phyloP scores from a whole-genome alignment of 1,139 yeast genomes.

The Yamadazyma blattariae region DNA sequence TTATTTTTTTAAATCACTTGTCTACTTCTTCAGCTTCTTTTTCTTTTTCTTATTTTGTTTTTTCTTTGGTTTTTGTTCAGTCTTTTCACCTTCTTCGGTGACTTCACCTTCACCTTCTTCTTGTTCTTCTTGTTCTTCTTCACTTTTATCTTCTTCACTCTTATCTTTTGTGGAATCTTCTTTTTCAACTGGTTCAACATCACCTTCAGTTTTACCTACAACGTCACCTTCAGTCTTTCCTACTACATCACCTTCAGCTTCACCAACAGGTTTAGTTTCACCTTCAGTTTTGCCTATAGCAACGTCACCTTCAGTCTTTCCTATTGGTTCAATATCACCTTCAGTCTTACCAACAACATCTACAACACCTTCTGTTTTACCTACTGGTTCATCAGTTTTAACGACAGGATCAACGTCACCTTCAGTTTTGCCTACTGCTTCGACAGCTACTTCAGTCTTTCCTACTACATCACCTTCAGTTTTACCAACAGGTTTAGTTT shows the following conservation, averaged over 20 bases:
- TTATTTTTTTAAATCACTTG: too few relatives aligned
- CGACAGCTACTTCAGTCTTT: constrained; percentile 9
- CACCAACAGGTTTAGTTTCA: constrained; percentile 14
- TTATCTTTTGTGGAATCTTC: constrained; percentile 11
- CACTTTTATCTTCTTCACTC: constrained; percentile 11
- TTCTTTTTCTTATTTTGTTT: background rate
- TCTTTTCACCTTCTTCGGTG: constrained; percentile 10
- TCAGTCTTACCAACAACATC: background rate
- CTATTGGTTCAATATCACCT: constrained; percentile 3
- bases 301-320: constrained; percentile 8
- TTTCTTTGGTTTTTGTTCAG: constrained; percentile 12
- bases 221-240: constrained; percentile 1
- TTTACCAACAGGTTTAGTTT: constrained; percentile 17
- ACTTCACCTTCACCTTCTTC: constrained; percentile 1
- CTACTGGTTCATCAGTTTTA: constrained; percentile 11
- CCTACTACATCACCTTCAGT: constrained; percentile 8
- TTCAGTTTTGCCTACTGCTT: constrained; percentile 11
- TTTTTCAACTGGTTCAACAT: constrained; percentile 6
- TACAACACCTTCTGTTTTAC: background rate
- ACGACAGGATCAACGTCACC: constrained; percentile 9
- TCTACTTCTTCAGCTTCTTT: background rate
- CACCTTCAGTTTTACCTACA: constrained; percentile 1
- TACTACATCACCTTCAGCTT: constrained; percentile 8
- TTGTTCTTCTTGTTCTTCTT: constrained; percentile 9
- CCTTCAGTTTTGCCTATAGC: constrained; percentile 9